Percentiles rank a stretch among this genome's conserved stretches.
Evolutionary conservation across 2,329 filamentous ascomycete species (phyloP).

Genomic region (Talaromyces albobiverticillius): DNA sequence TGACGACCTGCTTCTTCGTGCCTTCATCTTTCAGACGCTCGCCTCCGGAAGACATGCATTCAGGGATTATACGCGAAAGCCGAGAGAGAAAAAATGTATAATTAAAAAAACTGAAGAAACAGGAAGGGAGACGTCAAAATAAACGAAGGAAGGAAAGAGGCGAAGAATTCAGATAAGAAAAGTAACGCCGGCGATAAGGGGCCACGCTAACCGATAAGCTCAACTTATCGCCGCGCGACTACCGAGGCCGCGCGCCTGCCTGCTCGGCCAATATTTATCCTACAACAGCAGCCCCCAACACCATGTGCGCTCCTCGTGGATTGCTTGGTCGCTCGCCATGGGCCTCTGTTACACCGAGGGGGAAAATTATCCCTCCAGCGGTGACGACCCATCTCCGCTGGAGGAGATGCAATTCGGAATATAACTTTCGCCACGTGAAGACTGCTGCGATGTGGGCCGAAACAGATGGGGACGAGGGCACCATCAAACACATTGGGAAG

Average conservation of each 20-base stretch:
- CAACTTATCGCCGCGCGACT: too few species aligned
- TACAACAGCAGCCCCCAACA: not conserved
- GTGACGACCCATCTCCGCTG: not conserved
- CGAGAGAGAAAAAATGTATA: not conserved
- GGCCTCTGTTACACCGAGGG: not conserved
- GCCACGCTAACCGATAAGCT: not conserved
- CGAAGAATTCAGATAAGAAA: too few species aligned
- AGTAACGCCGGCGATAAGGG: too few species aligned
- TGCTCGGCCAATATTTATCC: not conserved
- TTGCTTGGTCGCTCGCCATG: slow-evolving; percentile 11
- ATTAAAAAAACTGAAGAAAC: not conserved
- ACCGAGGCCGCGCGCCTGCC: too few species aligned
- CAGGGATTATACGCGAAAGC: slow-evolving; percentile 20
- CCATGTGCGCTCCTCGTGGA: slow-evolving; percentile 14
- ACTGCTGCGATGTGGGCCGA: not conserved
- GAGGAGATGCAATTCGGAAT: slow-evolving; percentile 1
- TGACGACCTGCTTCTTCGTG: slow-evolving; percentile 63
- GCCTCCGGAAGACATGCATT: slow-evolving; percentile 63
- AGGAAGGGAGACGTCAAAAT: too few species aligned
- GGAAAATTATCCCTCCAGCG: not conserved
- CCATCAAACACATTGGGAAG: not conserved
- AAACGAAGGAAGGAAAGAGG: too few species aligned
- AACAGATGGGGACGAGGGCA: too few species aligned
- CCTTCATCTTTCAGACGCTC: slow-evolving; percentile 70
- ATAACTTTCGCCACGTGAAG: not conserved